These are phyloP conservation scores for Kappamyces sp. DNA, from an alignment of 192 early-diverging fungal species.

Conservation along the genomic window DNA sequence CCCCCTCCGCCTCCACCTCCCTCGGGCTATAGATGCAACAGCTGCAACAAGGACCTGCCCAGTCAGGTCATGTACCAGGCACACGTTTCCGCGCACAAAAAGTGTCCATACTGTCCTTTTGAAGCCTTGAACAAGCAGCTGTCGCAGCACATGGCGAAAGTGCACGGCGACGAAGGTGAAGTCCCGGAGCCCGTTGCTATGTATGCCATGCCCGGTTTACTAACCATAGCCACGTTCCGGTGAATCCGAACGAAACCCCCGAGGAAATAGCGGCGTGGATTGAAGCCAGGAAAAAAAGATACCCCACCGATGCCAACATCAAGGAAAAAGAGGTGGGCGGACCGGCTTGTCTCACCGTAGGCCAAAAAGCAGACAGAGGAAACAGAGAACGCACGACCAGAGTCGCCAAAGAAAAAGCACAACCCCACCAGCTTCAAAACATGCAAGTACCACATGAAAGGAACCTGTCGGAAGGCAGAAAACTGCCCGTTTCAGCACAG, in stretches of 20 bases:
- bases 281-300: slow-evolving; percentile 68
- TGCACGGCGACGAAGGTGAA: slow-evolving; percentile 23
- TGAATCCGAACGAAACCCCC: slow-evolving; percentile 21
- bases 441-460: slow-evolving; percentile 36
- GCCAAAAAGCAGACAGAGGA: slow-evolving; percentile 29
- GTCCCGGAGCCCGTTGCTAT: not conserved
- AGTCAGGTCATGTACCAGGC: slow-evolving; percentile 14
- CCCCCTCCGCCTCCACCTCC: not conserved
- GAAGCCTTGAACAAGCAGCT: slow-evolving; percentile 25
- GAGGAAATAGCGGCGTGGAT: slow-evolving; percentile 83
- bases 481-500: slow-evolving; percentile 31
- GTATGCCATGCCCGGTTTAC: not conserved
- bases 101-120: slow-evolving; percentile 34
- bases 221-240: not conserved
- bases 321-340: slow-evolving; percentile 60
- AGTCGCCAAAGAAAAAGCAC: slow-evolving; percentile 21
- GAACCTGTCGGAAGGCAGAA: slow-evolving; percentile 33
- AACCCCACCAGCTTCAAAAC: slow-evolving; percentile 6
- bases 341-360: not conserved
- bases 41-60: slow-evolving; percentile 29
- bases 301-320: slow-evolving; percentile 69
- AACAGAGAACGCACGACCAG: slow-evolving; percentile 21
- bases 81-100: slow-evolving; percentile 28
- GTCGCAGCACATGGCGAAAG: slow-evolving; percentile 23
- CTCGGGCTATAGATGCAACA: slow-evolving; percentile 18